A percentile compares a stretch with the other conserved stretches of the same genome.
Conservation (phyloP, 2,329 filamentous ascomycete genomes). For the Colletotrichum scovillei region DNA sequence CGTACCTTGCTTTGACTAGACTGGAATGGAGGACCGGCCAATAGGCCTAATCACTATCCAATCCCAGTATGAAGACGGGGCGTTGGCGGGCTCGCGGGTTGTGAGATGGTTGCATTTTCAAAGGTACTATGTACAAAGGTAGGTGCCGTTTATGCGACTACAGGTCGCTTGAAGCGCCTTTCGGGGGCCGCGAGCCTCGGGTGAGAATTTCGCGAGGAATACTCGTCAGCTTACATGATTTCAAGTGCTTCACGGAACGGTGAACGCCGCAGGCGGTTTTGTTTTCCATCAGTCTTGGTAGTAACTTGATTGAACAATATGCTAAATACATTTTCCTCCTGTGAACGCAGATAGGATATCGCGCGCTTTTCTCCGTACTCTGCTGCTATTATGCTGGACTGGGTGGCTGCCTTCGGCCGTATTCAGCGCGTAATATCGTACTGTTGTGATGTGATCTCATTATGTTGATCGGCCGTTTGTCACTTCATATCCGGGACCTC, state of each 20-base stretch:
- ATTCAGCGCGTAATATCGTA: not conserved
- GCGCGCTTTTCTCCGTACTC: not conserved
- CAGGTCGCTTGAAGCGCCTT: not conserved
- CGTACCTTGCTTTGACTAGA: too few relatives aligned
- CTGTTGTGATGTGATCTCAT: not conserved
- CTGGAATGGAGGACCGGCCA: too few relatives aligned
- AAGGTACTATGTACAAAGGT: too few relatives aligned
- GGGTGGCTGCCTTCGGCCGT: not conserved
- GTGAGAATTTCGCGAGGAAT: not conserved
- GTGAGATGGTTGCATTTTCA: too few relatives aligned
- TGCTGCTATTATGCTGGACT: too few relatives aligned
- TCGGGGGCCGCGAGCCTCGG: not conserved
- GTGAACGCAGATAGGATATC: constrained; percentile 1
- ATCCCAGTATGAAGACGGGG: too few relatives aligned
- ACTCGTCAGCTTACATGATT: not conserved
- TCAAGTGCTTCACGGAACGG: not conserved
- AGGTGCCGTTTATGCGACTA: not conserved
- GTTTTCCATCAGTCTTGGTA: not conserved
- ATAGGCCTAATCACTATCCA: too few relatives aligned
- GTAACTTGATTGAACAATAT: not conserved
- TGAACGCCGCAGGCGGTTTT: not conserved
- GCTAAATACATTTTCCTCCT: not conserved
- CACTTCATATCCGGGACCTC: not conserved
- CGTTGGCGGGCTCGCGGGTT: too few relatives aligned
- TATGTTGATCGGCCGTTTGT: constrained; percentile 11